phyloP scores from a whole-genome alignment of 441 rosid genomes.

The Brassica hybrid region DNA sequence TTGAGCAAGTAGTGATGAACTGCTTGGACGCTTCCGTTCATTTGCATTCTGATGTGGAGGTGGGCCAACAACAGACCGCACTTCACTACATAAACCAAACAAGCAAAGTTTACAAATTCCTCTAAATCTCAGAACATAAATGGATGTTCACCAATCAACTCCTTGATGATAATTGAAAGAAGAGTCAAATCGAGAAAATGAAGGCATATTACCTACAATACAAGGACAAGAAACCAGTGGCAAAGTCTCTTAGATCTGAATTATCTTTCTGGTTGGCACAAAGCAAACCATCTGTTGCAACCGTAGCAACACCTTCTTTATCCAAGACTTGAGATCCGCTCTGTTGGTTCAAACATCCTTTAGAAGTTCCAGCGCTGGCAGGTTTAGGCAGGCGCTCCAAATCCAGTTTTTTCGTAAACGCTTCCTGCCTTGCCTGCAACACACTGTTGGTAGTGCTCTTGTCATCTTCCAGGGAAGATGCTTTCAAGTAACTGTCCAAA shows the following conservation, averaged over 20 bases:
- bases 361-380: constrained; percentile 35
- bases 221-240: constrained; percentile 82
- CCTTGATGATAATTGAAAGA: constrained; percentile 19
- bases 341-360: constrained; percentile 42
- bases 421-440: constrained; percentile 48
- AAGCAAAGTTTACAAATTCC: constrained; percentile 22
- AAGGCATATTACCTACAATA: constrained; percentile 73
- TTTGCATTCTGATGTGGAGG: constrained; percentile 52
- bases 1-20: constrained; percentile 48
- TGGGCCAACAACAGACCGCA: constrained; percentile 55
- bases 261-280: constrained; percentile 45
- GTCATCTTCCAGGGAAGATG: constrained; percentile 53
- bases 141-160: neutral
- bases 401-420: constrained; percentile 54
- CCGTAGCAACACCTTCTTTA: constrained; percentile 44
- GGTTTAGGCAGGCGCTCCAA: constrained; percentile 44
- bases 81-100: constrained; percentile 54
- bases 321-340: constrained; percentile 46
- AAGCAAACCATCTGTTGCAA: constrained; percentile 33
- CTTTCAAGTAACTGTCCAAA: constrained; percentile 65
- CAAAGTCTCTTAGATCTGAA: constrained; percentile 69
- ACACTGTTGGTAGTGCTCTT: constrained; percentile 32
- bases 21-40: constrained; percentile 57
- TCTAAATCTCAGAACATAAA: constrained; percentile 1
- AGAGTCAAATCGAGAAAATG: neutral